These are phyloP conservation scores for Clarireedia paspali DNA, from an alignment of 2,329 filamentous ascomycete species.

Conservation along the genomic window DNA sequence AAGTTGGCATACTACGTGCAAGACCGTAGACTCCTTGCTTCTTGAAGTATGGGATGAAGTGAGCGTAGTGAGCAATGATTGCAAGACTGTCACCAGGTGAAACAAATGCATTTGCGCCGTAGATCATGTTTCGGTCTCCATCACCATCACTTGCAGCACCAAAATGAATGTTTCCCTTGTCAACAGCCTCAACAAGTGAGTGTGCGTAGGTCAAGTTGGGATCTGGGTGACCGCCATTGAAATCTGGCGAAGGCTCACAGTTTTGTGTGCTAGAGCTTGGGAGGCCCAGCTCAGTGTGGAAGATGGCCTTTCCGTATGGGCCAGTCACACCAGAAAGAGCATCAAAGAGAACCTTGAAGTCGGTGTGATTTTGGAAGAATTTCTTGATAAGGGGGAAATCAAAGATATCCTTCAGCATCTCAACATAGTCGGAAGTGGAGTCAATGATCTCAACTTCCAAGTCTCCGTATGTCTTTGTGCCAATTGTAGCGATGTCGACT, in stretches of 20 bases:
- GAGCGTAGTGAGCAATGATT: slow-evolving; percentile 94
- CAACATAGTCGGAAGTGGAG: slow-evolving; percentile 83
- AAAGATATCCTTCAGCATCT: slow-evolving; percentile 97
- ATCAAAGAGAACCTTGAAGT: slow-evolving; percentile 97
- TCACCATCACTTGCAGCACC: slow-evolving; percentile 95
- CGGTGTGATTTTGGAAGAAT: slow-evolving; percentile 77
- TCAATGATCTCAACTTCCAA: slow-evolving; percentile 95
- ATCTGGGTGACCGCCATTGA: slow-evolving; percentile 94
- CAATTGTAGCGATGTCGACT: slow-evolving; percentile 75
- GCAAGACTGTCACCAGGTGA: slow-evolving; percentile 95
- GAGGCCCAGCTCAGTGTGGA: slow-evolving; percentile 86
- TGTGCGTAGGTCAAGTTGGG: slow-evolving; percentile 97
- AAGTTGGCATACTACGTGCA: slow-evolving; percentile 96
- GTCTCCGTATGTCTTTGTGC: slow-evolving; percentile 72
- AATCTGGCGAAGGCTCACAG: slow-evolving; percentile 86
- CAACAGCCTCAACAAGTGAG: slow-evolving; percentile 86
- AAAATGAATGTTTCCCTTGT: slow-evolving; percentile 87
- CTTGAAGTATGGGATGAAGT: slow-evolving; percentile 97
- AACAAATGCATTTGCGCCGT: slow-evolving; percentile 92
- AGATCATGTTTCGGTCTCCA: slow-evolving; percentile 99
- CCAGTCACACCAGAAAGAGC: slow-evolving; percentile 92
- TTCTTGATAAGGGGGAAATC: slow-evolving; percentile 94
- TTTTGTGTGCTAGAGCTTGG: slow-evolving; percentile 75
- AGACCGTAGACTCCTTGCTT: slow-evolving; percentile 94
- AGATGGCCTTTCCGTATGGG: slow-evolving; percentile 90